These are phyloP conservation scores for Anisogramma anomala DNA, from an alignment of 2,329 filamentous ascomycete genomes.

Conservation along the genomic window DNA sequence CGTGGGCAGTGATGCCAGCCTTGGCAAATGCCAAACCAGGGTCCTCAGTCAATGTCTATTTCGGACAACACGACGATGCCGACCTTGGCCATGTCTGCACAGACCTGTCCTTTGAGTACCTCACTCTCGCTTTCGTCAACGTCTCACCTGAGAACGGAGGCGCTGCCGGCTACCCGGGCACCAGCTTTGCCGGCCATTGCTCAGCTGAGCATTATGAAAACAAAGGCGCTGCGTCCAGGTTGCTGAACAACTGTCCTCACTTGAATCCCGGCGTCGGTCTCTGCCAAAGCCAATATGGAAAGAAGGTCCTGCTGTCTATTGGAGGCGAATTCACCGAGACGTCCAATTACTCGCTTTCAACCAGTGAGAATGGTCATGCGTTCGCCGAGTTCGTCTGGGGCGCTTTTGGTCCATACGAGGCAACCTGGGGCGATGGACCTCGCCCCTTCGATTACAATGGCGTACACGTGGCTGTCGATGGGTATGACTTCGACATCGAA, in stretches of 20 bases:
- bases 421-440: conserved; percentile 17
- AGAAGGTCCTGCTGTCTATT: conserved; percentile 54
- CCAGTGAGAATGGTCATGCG: conserved; percentile 19
- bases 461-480: conserved; percentile 33
- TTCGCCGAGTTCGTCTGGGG: conserved; percentile 29
- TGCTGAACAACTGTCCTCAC: conserved; percentile 23
- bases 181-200: conserved; percentile 30
- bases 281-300: conserved; percentile 43
- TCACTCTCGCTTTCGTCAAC: conserved; percentile 30
- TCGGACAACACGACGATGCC: conserved; percentile 21
- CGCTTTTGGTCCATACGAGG: conserved; percentile 26
- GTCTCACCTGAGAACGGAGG: conserved; percentile 27
- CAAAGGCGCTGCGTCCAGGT: conserved; percentile 19
- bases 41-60: conserved; percentile 14
- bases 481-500: conserved; percentile 42
- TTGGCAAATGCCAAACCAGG: conserved; percentile 4
- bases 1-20: conserved; percentile 16
- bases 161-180: conserved; percentile 24
- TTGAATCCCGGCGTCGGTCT: conserved; percentile 26
- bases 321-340: conserved; percentile 34
- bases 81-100: conserved; percentile 23
- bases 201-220: conserved; percentile 22
- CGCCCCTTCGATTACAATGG: conserved; percentile 31
- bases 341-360: conserved; percentile 25
- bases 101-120: conserved; percentile 26